Percentiles rank a stretch among this genome's conserved stretches.
These are phyloP conservation scores for Russula abietina DNA, from an alignment of 768 basidiomycete genomes.

Conservation along the genomic window DNA sequence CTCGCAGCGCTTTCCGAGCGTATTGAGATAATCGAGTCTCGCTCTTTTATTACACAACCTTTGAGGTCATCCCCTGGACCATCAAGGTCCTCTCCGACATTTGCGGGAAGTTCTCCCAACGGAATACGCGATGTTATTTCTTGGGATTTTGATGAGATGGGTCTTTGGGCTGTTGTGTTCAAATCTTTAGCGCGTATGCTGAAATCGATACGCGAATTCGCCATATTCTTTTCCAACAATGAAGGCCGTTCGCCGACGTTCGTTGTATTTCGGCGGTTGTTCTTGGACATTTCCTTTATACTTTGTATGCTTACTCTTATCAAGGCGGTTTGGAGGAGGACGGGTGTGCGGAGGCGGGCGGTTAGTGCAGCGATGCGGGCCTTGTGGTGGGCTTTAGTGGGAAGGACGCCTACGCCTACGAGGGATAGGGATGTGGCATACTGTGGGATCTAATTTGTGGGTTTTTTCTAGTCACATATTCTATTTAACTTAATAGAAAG, in stretches of 20 bases:
- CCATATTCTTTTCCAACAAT: slow-evolving; percentile 52
- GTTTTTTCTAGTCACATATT: neutral
- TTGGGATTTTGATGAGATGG: slow-evolving; percentile 49
- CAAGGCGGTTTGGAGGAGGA: slow-evolving; percentile 57
- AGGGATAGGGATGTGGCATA: slow-evolving; percentile 49
- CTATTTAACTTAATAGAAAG: neutral
- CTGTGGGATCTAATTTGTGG: slow-evolving; percentile 36
- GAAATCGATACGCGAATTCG: slow-evolving; percentile 43
- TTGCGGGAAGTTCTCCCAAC: slow-evolving; percentile 23
- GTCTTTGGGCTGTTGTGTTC: slow-evolving; percentile 73
- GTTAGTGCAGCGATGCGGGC: slow-evolving; percentile 57
- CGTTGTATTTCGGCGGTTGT: slow-evolving; percentile 65
- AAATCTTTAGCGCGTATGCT: slow-evolving; percentile 55
- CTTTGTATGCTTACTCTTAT: slow-evolving; percentile 55
- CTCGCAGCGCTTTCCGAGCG: slow-evolving; percentile 78
- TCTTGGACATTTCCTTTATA: slow-evolving; percentile 73
- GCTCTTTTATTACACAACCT: slow-evolving; percentile 26
- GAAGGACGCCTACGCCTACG: slow-evolving; percentile 41
- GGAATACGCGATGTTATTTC: slow-evolving; percentile 15
- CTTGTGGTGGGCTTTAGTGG: slow-evolving; percentile 66
- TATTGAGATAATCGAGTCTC: slow-evolving; percentile 47
- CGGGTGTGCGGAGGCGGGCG: slow-evolving; percentile 63
- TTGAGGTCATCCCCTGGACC: slow-evolving; percentile 34
- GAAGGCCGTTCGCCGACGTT: slow-evolving; percentile 59
- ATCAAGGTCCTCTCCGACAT: slow-evolving; percentile 31